These are phyloP conservation scores for Penicillium nucicola DNA, from an alignment of 495 filamentous ascomycete genomes.

Conservation along the genomic window DNA sequence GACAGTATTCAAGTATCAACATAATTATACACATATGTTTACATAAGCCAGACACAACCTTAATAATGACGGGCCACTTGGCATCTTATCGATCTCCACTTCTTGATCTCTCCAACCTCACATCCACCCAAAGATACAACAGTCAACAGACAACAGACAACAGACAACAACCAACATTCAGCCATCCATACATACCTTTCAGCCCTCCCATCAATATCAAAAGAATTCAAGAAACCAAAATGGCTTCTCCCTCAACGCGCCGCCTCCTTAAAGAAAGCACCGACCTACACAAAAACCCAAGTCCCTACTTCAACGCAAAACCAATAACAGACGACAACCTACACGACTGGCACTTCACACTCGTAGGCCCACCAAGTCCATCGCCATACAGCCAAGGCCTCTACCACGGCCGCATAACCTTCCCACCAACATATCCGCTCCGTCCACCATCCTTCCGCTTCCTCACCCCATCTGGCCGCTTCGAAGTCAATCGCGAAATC, in stretches of 20 bases:
- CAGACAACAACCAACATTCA: too few species aligned
- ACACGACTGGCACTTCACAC: slow-evolving; percentile 99
- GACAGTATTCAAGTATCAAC: too few species aligned
- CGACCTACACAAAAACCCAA: slow-evolving; percentile 74
- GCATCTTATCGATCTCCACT: slow-evolving; percentile 2
- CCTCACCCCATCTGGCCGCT: slow-evolving; percentile 84
- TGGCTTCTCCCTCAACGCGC: slow-evolving; percentile 47
- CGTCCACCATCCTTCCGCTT: slow-evolving; percentile 93
- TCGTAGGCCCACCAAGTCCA: slow-evolving; percentile 81
- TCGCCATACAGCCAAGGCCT: slow-evolving; percentile 75
- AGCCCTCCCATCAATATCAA: not conserved
- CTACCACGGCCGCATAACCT: slow-evolving; percentile 93
- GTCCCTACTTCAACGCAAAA: slow-evolving; percentile 74
- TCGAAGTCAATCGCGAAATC: slow-evolving; percentile 96
- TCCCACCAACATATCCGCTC: slow-evolving; percentile 84
- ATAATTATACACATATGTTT: too few species aligned
- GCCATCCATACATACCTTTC: not conserved
- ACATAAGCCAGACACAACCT: not conserved
- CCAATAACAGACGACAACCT: slow-evolving; percentile 79
- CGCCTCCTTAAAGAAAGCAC: slow-evolving; percentile 70
- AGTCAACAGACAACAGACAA: too few species aligned
- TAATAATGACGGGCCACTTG: not conserved
- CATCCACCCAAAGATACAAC: too few species aligned
- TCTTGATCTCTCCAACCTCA: not conserved
- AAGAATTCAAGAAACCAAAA: slow-evolving; percentile 17